Conservation (phyloP, 2,329 filamentous ascomycete species). For the Fusarium clavum region DNA sequence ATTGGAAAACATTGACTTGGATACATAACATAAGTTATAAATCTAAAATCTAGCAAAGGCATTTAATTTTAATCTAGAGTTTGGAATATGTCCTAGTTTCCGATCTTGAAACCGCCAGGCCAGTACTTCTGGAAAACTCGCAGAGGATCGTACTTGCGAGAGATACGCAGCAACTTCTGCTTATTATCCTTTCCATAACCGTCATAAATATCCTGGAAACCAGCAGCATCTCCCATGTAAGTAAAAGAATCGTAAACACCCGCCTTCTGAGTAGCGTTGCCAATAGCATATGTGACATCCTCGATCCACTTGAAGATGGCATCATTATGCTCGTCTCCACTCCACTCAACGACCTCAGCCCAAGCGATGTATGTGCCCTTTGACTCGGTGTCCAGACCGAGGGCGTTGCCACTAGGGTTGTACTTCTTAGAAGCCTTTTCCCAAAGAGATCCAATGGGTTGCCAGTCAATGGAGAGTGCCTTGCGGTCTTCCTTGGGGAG, state of each 20-base stretch:
- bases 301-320: slow-evolving; percentile 28
- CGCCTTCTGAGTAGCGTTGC: slow-evolving; percentile 25
- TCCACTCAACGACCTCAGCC: slow-evolving; percentile 38
- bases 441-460: slow-evolving; percentile 27
- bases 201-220: slow-evolving; percentile 21
- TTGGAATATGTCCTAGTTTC: not conserved
- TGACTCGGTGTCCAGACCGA: slow-evolving; percentile 19
- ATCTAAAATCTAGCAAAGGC: no score
- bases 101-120: slow-evolving; percentile 30
- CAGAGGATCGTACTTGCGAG: slow-evolving; percentile 27
- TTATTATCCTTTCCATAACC: slow-evolving; percentile 38
- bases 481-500: slow-evolving; percentile 21
- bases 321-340: slow-evolving; percentile 23
- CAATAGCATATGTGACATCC: slow-evolving; percentile 25
- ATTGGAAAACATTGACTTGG: no score
- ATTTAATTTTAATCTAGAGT: no score
- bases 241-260: slow-evolving; percentile 24
- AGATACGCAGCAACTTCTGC: slow-evolving; percentile 10
- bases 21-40: no score
- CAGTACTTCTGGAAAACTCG: slow-evolving; percentile 24
- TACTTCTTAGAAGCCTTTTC: slow-evolving; percentile 11
- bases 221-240: slow-evolving; percentile 35
- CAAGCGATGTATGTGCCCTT: slow-evolving; percentile 34
- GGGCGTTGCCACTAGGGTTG: slow-evolving; percentile 18
- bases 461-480: slow-evolving; percentile 31